Base-by-base conservation (phyloP, 2,329 filamentous ascomycete species). In the Emydomyces testavorans region DNA sequence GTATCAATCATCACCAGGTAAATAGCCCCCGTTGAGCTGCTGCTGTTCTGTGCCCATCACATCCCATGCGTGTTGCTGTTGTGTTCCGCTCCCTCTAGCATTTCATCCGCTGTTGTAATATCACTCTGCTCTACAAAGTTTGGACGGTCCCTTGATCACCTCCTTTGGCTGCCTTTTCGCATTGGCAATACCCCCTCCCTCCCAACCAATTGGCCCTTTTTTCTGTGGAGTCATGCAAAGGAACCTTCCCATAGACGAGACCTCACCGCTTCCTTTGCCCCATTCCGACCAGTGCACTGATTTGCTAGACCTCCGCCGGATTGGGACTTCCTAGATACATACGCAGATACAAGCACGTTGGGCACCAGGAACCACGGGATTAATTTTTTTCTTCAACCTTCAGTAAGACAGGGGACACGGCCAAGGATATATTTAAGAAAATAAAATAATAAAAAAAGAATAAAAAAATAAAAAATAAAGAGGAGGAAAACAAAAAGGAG, bases 1-100 rank as follows among this genome's bases (percentile, higher is more conserved):
- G 18, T 47, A 40, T 47, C 44, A 28, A 44, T 26, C 29, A 8
- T 23, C 13, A 6, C 13, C 28, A 48, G 36, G 45, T 40, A 40
- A 48, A 34, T 24, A 13, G n/a, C 11, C 18, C 20, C 24, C 21
- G 11, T 6, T 40, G 7, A 6, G 7, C n/a, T n/a, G 1, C 24
- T 32, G 24, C 29, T 13, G 31, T 26, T 11, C 28, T 39, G 29
- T 23, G 31, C 15, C 35, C 20, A 26, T 39, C 20, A 7, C 18
- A 24, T 40, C 5, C n/a, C 4, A 15, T 21, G 18, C n/a, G 29
- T n/a, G 16, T n/a, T 40, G 16, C 20, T 41, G 38, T 26, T 40
- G 38, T 26, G 38, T 24, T 26, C n/a, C 15, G 15, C 34, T 11
- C 18, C 10, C 18, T 35, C 32, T 35, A 8, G 34, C 10, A 10